phyloP scores from a whole-genome alignment of 1,139 yeast species.

The Chernovozyma aurita region DNA sequence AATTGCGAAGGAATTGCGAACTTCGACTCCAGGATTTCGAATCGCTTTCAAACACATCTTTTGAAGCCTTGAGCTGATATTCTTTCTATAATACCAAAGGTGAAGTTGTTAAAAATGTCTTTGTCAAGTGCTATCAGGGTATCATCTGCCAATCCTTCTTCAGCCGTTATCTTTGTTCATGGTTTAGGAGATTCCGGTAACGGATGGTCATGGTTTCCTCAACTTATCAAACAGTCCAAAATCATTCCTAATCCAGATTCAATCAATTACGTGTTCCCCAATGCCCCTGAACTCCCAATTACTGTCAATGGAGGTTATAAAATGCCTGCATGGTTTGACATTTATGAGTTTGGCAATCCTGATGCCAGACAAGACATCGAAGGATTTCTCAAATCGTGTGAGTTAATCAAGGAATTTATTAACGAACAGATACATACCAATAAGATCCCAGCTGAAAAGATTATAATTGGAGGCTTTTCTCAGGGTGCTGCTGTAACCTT shows the following conservation, averaged over 20 bases:
- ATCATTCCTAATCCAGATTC: conserved; percentile 42
- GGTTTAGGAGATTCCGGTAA: conserved; percentile 90
- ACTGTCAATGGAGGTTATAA: conserved; percentile 60
- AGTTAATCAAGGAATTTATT: conserved; percentile 48
- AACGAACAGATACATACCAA: conserved; percentile 53
- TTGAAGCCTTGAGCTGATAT: no score
- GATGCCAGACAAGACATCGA: conserved; percentile 51
- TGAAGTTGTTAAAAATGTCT: no score
- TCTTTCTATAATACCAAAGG: no score
- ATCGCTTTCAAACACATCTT: no score
- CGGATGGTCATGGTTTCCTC: conserved; percentile 83
- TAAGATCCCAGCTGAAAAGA: conserved; percentile 66
- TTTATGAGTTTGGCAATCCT: conserved; percentile 50
- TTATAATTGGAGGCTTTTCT: conserved; percentile 88
- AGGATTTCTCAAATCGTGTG: conserved; percentile 61
- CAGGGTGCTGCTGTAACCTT: conserved; percentile 88
- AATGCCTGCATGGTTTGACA: conserved; percentile 91
- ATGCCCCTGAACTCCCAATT: conserved; percentile 74
- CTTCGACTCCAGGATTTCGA: no score
- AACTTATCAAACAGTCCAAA: conserved; percentile 36
- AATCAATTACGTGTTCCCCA: conserved; percentile 80
- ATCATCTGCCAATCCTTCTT: conserved; percentile 26
- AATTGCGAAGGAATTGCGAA: no score
- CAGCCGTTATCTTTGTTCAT: conserved; percentile 77
- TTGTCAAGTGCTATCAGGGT: conserved; percentile 16